A percentile compares a stretch with the other conserved stretches of the same genome.
These are phyloP conservation scores for Dactylonectria macrodidyma DNA, from an alignment of 2,329 filamentous ascomycete species.

Conservation along the genomic window DNA sequence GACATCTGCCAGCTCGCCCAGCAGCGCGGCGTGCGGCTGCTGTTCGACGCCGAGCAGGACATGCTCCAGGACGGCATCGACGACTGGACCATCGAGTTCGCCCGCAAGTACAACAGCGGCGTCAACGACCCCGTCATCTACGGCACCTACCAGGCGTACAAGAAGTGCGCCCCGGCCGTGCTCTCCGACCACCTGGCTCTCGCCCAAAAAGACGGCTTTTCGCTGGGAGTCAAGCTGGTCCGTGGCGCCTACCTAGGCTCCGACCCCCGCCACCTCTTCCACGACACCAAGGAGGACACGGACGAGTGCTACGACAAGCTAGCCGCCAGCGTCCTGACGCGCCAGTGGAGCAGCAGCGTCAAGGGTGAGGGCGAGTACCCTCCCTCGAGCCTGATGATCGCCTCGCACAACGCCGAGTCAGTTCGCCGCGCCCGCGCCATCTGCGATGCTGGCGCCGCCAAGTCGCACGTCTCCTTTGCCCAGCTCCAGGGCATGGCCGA, in stretches of 20 bases:
- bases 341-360: conserved; percentile 59
- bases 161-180: conserved; percentile 72
- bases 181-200: conserved; percentile 72
- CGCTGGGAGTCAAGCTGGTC: conserved; percentile 82
- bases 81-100: conserved; percentile 83
- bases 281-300: conserved; percentile 80
- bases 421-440: conserved; percentile 72
- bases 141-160: conserved; percentile 84
- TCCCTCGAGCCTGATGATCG: conserved; percentile 77
- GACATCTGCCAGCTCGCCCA: conserved; percentile 81
- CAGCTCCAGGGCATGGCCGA: conserved; percentile 98
- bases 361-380: conserved; percentile 65
- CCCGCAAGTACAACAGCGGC: conserved; percentile 80
- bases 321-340: conserved; percentile 75
- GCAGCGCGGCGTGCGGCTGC: conserved; percentile 77
- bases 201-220: conserved; percentile 73
- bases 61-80: conserved; percentile 85
- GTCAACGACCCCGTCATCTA: conserved; percentile 80
- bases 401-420: conserved; percentile 85
- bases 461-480: conserved; percentile 61
- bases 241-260: conserved; percentile 81
- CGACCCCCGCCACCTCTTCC: conserved; percentile 79
- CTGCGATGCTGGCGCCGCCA: conserved; percentile 60
- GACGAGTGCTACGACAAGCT: conserved; percentile 82
- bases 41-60: conserved; percentile 91